These are phyloP conservation scores for Trichoderma polysporum DNA, from an alignment of 2,329 filamentous ascomycete species.

Conservation along the genomic window DNA sequence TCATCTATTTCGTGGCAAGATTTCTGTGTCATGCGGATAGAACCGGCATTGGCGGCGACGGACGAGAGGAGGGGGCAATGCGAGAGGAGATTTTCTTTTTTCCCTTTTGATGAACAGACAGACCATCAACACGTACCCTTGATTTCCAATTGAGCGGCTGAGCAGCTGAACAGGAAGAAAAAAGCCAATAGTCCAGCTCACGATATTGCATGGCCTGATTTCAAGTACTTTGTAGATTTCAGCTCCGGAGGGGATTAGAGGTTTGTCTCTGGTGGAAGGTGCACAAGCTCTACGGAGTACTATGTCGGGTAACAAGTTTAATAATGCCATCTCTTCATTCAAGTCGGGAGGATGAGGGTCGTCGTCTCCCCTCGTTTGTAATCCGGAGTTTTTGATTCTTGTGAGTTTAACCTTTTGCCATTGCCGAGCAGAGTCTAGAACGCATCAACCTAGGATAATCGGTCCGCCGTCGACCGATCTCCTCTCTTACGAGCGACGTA, in stretches of 20 bases:
- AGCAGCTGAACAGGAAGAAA: background rate
- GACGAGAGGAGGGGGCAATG: background rate
- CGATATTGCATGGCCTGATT: conserved; percentile 4
- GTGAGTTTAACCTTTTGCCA: conserved; percentile 10
- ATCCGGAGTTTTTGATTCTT: conserved; percentile 4
- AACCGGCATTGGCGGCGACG: background rate
- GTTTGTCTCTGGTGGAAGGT: background rate
- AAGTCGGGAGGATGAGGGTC: background rate
- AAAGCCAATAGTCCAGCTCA: background rate
- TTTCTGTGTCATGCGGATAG: background rate
- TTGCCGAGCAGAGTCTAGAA: conserved; percentile 6
- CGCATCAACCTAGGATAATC: background rate
- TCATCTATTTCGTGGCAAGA: conserved; percentile 1
- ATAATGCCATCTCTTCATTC: conserved; percentile 1
- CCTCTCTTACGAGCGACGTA: conserved; percentile 7
- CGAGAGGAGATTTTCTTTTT: background rate
- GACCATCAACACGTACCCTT: background rate
- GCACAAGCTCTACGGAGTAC: conserved; percentile 12
- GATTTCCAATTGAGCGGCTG: background rate
- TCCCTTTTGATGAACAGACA: background rate
- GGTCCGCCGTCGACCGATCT: conserved; percentile 4
- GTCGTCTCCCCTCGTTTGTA: background rate
- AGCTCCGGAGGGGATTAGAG: background rate
- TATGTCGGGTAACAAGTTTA: conserved; percentile 12
- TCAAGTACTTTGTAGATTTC: background rate